Evolutionary conservation across 495 filamentous ascomycete genomes (phyloP).

Genomic region (Lophiotrema nucula): DNA sequence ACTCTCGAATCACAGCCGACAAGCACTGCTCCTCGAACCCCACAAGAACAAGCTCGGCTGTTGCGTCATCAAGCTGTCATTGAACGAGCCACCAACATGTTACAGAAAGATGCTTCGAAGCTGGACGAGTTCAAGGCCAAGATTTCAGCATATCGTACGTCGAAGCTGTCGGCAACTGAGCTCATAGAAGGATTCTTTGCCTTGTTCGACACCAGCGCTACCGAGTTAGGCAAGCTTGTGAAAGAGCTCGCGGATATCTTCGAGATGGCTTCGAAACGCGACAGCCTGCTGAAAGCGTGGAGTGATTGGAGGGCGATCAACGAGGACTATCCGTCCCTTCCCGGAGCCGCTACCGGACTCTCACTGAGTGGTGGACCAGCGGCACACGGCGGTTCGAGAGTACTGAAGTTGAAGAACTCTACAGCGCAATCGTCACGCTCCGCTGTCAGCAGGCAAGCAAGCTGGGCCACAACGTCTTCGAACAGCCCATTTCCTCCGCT

Average conservation of each 20-base stretch:
- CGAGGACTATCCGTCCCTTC: slow-evolving; percentile 92
- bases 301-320: slow-evolving; percentile 92
- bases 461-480: slow-evolving; percentile 45
- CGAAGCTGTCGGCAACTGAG: slow-evolving; percentile 63
- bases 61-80: slow-evolving; percentile 76
- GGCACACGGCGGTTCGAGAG: slow-evolving; percentile 56
- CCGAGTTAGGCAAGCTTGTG: slow-evolving; percentile 82
- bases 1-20: slow-evolving; percentile 14
- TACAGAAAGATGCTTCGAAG: slow-evolving; percentile 71
- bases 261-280: slow-evolving; percentile 72
- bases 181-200: slow-evolving; percentile 80
- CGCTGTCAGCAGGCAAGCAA: slow-evolving; percentile 52
- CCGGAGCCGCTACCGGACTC: slow-evolving; percentile 58
- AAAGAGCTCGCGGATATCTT: slow-evolving; percentile 93
- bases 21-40: slow-evolving; percentile 45
- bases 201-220: slow-evolving; percentile 75
- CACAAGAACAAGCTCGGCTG: slow-evolving; percentile 76
- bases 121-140: slow-evolving; percentile 70
- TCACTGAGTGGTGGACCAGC: slow-evolving; percentile 50
- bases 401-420: slow-evolving; percentile 72
- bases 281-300: slow-evolving; percentile 75
- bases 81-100: slow-evolving; percentile 76
- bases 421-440: slow-evolving; percentile 71
- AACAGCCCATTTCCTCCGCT: slow-evolving; percentile 37
- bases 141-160: slow-evolving; percentile 72